These are phyloP conservation scores for Canavalia ensiformis DNA, from an alignment of 306 rosid species.

Conservation along the genomic window DNA sequence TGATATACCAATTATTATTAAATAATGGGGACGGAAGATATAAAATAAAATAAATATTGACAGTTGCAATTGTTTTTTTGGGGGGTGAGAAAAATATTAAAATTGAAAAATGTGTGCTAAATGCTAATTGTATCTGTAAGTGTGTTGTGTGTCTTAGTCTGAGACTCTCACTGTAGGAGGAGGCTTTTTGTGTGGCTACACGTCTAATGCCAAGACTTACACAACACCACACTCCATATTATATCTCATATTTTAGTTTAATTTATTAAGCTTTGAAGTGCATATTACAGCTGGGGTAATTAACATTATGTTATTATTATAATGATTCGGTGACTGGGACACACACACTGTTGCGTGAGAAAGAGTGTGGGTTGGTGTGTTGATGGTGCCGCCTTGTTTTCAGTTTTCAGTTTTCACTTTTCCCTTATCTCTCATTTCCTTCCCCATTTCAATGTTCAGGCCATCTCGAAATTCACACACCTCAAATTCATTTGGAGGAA, in stretches of 20 bases:
- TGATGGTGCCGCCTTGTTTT: neutral
- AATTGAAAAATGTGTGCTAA: no score
- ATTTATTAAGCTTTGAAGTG: no score
- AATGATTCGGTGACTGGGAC: neutral
- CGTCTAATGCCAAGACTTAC: neutral
- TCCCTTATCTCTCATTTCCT: neutral
- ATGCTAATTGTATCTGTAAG: no score
- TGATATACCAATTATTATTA: constrained; percentile 50
- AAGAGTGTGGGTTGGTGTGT: no score
- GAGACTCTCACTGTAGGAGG: no score
- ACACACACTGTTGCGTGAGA: neutral
- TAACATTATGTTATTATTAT: neutral
- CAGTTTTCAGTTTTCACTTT: constrained; percentile 8
- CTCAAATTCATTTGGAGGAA: neutral
- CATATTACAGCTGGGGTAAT: neutral
- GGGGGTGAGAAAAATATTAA: neutral
- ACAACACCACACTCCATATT: neutral
- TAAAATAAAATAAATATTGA: neutral
- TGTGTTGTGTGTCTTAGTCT: no score
- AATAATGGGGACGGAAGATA: neutral
- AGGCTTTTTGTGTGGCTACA: neutral
- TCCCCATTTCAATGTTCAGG: no score
- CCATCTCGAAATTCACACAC: no score
- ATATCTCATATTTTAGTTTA: no score
- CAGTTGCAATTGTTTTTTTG: neutral